Percentiles rank a stretch among this genome's conserved stretches.
Evolutionary conservation across 257 asterid species (phyloP).

Genomic region (Ligustrum vulgare): DNA sequence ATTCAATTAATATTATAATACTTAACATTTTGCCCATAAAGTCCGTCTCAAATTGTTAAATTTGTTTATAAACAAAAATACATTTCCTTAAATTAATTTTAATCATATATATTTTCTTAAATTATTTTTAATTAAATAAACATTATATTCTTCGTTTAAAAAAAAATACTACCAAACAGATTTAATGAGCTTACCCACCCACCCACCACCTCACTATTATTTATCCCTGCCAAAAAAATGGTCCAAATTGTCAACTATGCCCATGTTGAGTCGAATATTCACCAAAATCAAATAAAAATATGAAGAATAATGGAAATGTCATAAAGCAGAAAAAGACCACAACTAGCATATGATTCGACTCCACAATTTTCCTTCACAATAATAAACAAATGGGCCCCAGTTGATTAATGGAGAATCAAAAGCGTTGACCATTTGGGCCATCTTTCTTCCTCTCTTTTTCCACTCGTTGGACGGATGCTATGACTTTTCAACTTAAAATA

Average conservation of each 20-base stretch:
- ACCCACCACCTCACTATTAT: conserved; percentile 24
- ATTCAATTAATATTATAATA: background rate
- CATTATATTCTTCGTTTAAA: no score
- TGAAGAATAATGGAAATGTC: conserved; percentile 12
- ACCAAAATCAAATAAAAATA: background rate
- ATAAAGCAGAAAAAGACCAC: conserved; percentile 31
- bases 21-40: background rate
- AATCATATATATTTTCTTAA: no score
- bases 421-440: conserved; percentile 36
- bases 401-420: background rate
- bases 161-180: no score
- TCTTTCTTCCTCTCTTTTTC: conserved; percentile 10
- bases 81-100: no score
- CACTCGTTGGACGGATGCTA: conserved; percentile 30
- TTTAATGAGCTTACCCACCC: conserved; percentile 9
- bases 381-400: conserved; percentile 34
- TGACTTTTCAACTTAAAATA: conserved; percentile 13
- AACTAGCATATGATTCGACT: conserved; percentile 41
- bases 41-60: background rate
- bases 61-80: no score
- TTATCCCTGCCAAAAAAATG: conserved; percentile 20
- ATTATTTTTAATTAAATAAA: no score
- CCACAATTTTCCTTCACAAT: conserved; percentile 34
- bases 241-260: conserved; percentile 26
- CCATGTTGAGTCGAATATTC: background rate